phyloP scores from a whole-genome alignment of 1,284 basidiomycete genomes.

The Melampsora americana region DNA sequence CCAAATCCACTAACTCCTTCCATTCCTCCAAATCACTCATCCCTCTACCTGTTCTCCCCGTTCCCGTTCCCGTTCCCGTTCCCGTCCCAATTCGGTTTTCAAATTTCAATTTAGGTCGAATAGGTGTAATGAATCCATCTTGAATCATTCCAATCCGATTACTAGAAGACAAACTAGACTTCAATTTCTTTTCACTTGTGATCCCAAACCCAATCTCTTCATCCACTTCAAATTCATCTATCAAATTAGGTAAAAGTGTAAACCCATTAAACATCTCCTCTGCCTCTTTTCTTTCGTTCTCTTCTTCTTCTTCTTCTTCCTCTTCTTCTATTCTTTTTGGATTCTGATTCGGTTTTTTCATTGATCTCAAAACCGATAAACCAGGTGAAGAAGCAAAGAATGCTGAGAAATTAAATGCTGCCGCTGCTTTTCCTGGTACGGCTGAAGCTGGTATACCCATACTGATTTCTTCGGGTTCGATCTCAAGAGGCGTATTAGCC shows the following conservation, averaged over 20 bases:
- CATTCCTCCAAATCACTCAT: conserved; percentile 8
- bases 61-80: neutral
- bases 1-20: neutral
- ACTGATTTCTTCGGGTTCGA: no score
- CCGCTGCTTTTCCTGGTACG: neutral
- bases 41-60: neutral
- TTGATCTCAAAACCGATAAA: neutral
- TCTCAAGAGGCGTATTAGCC: no score
- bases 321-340: conserved; percentile 6
- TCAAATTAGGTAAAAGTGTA: neutral
- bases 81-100: neutral
- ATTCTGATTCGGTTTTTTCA: neutral
- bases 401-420: conserved; percentile 16
- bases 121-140: conserved; percentile 18
- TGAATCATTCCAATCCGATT: neutral
- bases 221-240: neutral
- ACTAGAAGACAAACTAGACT: no score
- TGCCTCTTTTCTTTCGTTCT: neutral
- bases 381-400: conserved; percentile 34
- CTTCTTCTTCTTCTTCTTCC: conserved; percentile 10
- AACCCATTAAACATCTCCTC: conserved; percentile 3
- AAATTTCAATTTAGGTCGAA: neutral
- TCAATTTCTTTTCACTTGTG: no score
- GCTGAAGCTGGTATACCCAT: no score
- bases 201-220: neutral